Percentiles rank a stretch among this genome's conserved stretches.
Conservation (phyloP, 495 filamentous ascomycete genomes). For the Aspergillus olivimuriae region DNA sequence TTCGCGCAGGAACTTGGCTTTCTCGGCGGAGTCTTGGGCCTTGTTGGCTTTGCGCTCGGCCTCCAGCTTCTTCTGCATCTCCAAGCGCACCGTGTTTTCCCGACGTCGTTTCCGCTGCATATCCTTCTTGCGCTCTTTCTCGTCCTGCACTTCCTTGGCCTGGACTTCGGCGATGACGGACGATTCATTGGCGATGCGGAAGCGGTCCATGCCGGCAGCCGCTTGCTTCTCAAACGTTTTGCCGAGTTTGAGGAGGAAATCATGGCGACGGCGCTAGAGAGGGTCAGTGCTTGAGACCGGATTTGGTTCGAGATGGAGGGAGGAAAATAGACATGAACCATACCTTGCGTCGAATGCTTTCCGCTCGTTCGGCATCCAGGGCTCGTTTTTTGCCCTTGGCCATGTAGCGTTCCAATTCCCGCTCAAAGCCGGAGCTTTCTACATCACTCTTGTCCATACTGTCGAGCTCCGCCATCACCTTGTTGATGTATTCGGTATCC, state of each 20-base stretch:
- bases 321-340: constrained; percentile 13
- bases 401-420: constrained; percentile 47
- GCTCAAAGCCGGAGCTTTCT: constrained; percentile 57
- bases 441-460: constrained; percentile 58
- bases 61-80: constrained; percentile 77
- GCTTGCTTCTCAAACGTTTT: constrained; percentile 50
- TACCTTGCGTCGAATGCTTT: constrained; percentile 54
- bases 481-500: constrained; percentile 62
- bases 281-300: background rate
- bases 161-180: constrained; percentile 80
- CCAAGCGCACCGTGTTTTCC: constrained; percentile 86
- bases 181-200: constrained; percentile 50
- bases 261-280: constrained; percentile 49
- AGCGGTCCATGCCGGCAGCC: constrained; percentile 46
- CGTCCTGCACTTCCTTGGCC: constrained; percentile 80
- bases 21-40: constrained; percentile 72
- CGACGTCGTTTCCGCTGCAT: constrained; percentile 97
- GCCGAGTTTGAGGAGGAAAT: constrained; percentile 41
- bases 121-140: constrained; percentile 99
- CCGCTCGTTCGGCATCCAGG: constrained; percentile 49
- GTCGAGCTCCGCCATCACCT: constrained; percentile 61
- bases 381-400: constrained; percentile 54
- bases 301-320: background rate
- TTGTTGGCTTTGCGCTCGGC: constrained; percentile 68
- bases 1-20: constrained; percentile 68